Percentiles rank a stretch among this genome's conserved stretches.
phyloP scores from a whole-genome alignment of 495 filamentous ascomycete genomes.

The Aspergillus saccharolyticus region DNA sequence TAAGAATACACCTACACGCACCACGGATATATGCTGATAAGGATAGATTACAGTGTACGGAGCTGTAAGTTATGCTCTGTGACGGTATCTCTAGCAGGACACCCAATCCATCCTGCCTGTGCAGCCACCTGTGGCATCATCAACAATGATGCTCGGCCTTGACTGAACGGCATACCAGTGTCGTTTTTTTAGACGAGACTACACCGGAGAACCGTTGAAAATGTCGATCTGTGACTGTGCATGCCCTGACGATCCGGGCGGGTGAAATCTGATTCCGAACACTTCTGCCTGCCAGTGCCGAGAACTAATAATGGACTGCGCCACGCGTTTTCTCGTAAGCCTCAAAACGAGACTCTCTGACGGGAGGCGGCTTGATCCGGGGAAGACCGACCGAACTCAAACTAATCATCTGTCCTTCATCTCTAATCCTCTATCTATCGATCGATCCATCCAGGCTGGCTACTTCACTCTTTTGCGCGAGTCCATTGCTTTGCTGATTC shows the following conservation, averaged over 20 bases:
- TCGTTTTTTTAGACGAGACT: background rate
- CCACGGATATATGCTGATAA: background rate
- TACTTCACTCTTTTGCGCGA: background rate
- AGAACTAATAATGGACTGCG: conserved; percentile 12
- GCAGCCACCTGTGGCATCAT: too few species aligned
- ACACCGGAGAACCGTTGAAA: background rate
- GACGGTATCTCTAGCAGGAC: background rate
- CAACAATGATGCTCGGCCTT: too few species aligned
- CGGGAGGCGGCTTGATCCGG: conserved; percentile 4
- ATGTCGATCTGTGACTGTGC: background rate
- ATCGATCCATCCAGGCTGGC: background rate
- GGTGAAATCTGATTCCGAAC: conserved; percentile 6
- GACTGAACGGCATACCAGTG: too few species aligned
- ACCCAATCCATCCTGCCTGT: background rate
- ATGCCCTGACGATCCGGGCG: background rate
- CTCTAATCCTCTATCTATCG: background rate
- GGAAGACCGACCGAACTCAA: background rate
- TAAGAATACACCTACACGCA: too few species aligned
- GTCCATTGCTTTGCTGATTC: background rate
- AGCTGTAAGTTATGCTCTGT: background rate
- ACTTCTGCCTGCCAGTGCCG: conserved; percentile 13
- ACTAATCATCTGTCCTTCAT: background rate
- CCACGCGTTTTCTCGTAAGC: conserved; percentile 11
- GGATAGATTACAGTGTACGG: background rate
- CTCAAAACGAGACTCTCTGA: background rate